These are phyloP conservation scores for Saturnispora bothae DNA, from an alignment of 805 yeast genomes.

Conservation along the genomic window DNA sequence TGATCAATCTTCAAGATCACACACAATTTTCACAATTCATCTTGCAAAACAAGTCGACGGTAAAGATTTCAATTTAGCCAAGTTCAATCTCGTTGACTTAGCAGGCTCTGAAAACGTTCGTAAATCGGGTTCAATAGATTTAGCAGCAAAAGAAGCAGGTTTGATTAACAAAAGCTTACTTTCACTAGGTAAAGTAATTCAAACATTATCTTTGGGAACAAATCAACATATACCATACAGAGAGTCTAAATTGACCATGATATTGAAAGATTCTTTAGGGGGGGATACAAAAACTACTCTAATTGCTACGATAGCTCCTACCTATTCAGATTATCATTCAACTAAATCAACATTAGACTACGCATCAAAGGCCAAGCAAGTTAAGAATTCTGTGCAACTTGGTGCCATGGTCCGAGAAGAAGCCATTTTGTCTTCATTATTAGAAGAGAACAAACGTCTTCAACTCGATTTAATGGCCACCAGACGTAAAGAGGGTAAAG, in stretches of 20 bases:
- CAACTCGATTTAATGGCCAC: slow-evolving; percentile 51
- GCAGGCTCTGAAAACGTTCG: slow-evolving; percentile 92
- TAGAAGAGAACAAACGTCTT: slow-evolving; percentile 35
- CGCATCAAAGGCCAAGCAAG: slow-evolving; percentile 47
- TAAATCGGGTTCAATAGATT: slow-evolving; percentile 78
- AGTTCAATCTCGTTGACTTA: slow-evolving; percentile 62
- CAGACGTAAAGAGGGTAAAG: slow-evolving; percentile 47
- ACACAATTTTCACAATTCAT: slow-evolving; percentile 61
- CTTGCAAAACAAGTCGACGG: slow-evolving; percentile 31
- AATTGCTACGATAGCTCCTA: slow-evolving; percentile 80
- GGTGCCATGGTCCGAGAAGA: slow-evolving; percentile 35
- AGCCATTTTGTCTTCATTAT: slow-evolving; percentile 34
- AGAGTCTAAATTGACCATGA: slow-evolving; percentile 67
- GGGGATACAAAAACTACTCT: slow-evolving; percentile 83
- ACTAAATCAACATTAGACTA: slow-evolving; percentile 45
- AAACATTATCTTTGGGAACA: slow-evolving; percentile 48
- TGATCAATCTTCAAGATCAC: slow-evolving; percentile 65
- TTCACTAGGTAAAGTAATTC: slow-evolving; percentile 84
- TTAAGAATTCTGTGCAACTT: slow-evolving; percentile 40
- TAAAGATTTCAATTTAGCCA: slow-evolving; percentile 23
- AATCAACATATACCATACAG: slow-evolving; percentile 64
- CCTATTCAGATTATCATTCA: slow-evolving; percentile 36
- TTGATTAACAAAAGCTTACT: slow-evolving; percentile 80
- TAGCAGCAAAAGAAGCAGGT: slow-evolving; percentile 89
- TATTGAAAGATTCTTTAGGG: slow-evolving; percentile 69